Conservation (phyloP, 1,139 yeast genomes). For the Nakaseomyces bracarensis region DNA sequence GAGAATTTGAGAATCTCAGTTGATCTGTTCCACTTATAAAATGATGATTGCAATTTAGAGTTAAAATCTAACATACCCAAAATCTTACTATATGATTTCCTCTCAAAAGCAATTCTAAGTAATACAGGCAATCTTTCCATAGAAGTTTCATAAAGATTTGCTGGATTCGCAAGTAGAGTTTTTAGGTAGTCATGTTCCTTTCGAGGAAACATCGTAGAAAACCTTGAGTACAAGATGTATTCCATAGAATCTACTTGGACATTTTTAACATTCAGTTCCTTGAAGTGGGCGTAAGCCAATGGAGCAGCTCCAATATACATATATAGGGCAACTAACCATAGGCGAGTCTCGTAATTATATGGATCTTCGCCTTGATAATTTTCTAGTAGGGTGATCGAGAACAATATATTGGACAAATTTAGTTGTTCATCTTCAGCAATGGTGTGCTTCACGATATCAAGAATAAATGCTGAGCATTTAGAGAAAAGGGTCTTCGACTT, state of each 20-base stretch:
- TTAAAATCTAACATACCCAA: conserved; percentile 27
- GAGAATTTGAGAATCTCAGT: conserved; percentile 22
- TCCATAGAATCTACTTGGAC: conserved; percentile 72
- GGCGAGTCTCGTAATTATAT: conserved; percentile 25
- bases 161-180: conserved; percentile 13
- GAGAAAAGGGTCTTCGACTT: conserved; percentile 30
- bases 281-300: conserved; percentile 42
- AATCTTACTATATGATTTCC: conserved; percentile 26
- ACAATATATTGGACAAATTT: conserved; percentile 15
- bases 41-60: conserved; percentile 18
- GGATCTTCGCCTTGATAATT: conserved; percentile 27
- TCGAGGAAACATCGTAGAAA: conserved; percentile 37
- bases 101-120: conserved; percentile 25
- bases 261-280: conserved; percentile 58
- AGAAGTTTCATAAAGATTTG: conserved; percentile 20
- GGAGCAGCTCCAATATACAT: conserved; percentile 48
- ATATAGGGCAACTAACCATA: conserved; percentile 63
- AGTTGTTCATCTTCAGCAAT: conserved; percentile 11
- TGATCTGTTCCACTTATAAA: conserved; percentile 20
- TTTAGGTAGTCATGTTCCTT: conserved; percentile 22
- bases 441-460: conserved; percentile 18
- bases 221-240: conserved; percentile 46
- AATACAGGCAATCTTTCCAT: conserved; percentile 21
- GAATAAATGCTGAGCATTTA: conserved; percentile 20
- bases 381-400: conserved; percentile 23